phyloP scores from a whole-genome alignment of 1,139 yeast species.

The Blastobotrys petasosporus region DNA sequence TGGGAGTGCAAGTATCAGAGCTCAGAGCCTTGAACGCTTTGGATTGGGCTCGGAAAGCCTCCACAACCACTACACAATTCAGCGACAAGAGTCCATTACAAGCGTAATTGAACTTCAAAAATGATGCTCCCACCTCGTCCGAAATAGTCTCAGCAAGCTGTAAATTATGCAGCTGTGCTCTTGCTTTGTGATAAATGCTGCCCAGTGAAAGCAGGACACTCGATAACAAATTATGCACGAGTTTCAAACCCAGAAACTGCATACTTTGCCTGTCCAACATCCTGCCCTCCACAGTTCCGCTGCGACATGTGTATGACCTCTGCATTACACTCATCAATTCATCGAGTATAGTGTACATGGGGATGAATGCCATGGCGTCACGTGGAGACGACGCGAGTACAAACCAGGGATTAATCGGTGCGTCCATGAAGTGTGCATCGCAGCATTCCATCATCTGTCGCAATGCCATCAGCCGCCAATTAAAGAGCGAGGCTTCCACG shows the following conservation, averaged over 20 bases:
- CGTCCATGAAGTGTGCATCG: slow-evolving; percentile 1
- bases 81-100: too few species aligned
- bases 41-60: too few species aligned
- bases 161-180: too few species aligned
- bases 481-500: neutral
- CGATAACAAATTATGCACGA: neutral
- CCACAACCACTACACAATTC: too few species aligned
- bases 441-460: slow-evolving; percentile 6
- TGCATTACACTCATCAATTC: slow-evolving; percentile 1
- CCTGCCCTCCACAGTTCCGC: neutral
- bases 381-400: slow-evolving; percentile 3
- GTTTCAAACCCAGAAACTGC: neutral
- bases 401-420: slow-evolving; percentile 7
- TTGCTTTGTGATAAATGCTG: too few species aligned
- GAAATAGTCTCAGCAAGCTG: too few species aligned
- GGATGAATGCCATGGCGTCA: slow-evolving; percentile 5
- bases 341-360: slow-evolving; percentile 6
- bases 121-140: too few species aligned
- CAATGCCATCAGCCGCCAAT: neutral
- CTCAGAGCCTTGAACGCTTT: too few species aligned
- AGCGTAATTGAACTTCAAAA: too few species aligned
- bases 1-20: too few species aligned
- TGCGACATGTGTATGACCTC: neutral
- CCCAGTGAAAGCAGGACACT: too few species aligned
- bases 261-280: neutral